These are phyloP conservation scores for Quercus gilva DNA, from an alignment of 306 rosid genomes.

Conservation along the genomic window DNA sequence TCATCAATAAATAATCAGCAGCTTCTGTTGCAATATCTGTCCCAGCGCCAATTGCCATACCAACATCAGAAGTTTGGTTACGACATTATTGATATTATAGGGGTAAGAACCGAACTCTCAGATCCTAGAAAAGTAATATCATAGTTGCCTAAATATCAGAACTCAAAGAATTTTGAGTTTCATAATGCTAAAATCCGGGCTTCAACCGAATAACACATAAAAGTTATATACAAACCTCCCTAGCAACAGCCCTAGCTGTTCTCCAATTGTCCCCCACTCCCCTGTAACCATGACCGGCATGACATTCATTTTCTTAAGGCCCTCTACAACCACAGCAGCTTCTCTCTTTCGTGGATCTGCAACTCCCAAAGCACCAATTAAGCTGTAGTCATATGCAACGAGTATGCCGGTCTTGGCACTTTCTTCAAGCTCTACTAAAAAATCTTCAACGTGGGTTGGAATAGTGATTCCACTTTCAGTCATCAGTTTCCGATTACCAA, in stretches of 20 bases:
- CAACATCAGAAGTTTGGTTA: slow-evolving; percentile 56
- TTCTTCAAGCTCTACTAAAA: slow-evolving; percentile 81
- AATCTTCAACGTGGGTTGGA: slow-evolving; percentile 65
- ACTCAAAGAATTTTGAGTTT: not conserved
- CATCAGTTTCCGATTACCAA: slow-evolving; percentile 91
- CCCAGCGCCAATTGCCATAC: slow-evolving; percentile 97
- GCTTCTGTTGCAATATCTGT: slow-evolving; percentile 97
- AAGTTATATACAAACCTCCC: slow-evolving; percentile 59
- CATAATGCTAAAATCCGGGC: not conserved
- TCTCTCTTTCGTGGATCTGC: slow-evolving; percentile 96
- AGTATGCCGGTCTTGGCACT: slow-evolving; percentile 87
- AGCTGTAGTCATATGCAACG: slow-evolving; percentile 55
- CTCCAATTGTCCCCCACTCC: slow-evolving; percentile 98
- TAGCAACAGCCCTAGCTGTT: slow-evolving; percentile 88
- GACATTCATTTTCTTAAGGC: slow-evolving; percentile 89
- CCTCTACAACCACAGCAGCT: slow-evolving; percentile 86
- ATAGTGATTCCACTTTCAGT: slow-evolving; percentile 67
- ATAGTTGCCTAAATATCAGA: slow-evolving; percentile 17
- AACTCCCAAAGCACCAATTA: slow-evolving; percentile 83
- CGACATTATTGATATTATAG: too few relatives aligned
- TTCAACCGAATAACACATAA: slow-evolving; percentile 14
- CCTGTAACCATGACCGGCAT: slow-evolving; percentile 93
- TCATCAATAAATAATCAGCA: slow-evolving; percentile 85
- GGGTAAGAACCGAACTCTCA: not conserved
- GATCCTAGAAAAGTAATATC: not conserved